Percentiles rank a stretch among this genome's conserved stretches.
phyloP scores from a whole-genome alignment of 768 basidiomycete genomes.

The Hericium alpestre region DNA sequence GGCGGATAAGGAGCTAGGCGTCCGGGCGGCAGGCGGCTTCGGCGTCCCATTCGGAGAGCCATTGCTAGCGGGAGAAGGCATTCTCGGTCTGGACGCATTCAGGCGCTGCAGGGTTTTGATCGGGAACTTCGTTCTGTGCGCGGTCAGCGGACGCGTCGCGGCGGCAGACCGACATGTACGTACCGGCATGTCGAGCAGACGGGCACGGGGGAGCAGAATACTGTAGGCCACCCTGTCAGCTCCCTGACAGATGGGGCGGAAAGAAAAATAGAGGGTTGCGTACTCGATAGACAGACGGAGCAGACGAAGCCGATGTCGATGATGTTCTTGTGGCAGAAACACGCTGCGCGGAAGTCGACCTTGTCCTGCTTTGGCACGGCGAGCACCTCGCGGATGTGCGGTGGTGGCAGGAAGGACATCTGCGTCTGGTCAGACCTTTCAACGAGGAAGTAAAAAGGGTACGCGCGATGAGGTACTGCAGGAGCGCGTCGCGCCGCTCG shows the following conservation, averaged over 20 bases:
- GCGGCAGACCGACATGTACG: conserved; percentile 19
- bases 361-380: conserved; percentile 88
- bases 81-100: conserved; percentile 37
- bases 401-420: conserved; percentile 77
- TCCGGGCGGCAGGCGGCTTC: conserved; percentile 7
- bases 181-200: conserved; percentile 92
- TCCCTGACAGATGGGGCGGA: not conserved
- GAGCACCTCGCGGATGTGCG: conserved; percentile 62
- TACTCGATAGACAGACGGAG: conserved; percentile 96
- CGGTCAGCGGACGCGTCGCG: not conserved
- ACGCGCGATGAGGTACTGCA: conserved; percentile 81
- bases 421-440: conserved; percentile 23
- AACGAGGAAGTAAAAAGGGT: not conserved
- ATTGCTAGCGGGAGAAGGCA: conserved; percentile 5
- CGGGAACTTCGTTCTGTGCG: conserved; percentile 80
- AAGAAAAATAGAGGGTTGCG: conserved; percentile 20
- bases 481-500: conserved; percentile 68
- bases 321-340: conserved; percentile 97
- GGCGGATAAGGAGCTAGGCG: conserved; percentile 8
- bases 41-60: conserved; percentile 9
- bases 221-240: conserved; percentile 27
- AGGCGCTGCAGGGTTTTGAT: conserved; percentile 83
- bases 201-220: conserved; percentile 88
- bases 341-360: conserved; percentile 94
- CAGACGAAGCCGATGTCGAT: conserved; percentile 96